Percentiles rank a stretch among this genome's conserved stretches.
Evolutionary conservation across 2,329 filamentous ascomycete genomes (phyloP).

Genomic region (Xylariales sp.): DNA sequence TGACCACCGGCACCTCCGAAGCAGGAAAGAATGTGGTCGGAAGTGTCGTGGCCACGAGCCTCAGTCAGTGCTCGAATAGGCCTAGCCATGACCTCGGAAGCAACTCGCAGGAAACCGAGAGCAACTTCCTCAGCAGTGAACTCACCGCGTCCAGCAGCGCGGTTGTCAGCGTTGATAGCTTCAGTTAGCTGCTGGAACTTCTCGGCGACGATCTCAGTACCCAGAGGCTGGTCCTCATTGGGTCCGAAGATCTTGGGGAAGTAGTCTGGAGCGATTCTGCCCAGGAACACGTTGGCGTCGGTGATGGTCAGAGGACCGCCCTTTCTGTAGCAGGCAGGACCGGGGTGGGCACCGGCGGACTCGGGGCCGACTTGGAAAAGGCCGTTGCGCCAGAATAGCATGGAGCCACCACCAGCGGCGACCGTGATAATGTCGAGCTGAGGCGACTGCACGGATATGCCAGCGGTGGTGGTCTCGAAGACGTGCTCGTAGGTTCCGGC

Average conservation of each 20-base stretch:
- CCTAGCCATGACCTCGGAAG: slow-evolving; percentile 72
- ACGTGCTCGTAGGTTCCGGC: slow-evolving; percentile 37
- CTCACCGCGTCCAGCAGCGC: slow-evolving; percentile 2
- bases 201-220: slow-evolving; percentile 31
- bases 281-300: slow-evolving; percentile 67
- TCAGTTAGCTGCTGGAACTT: slow-evolving; percentile 37
- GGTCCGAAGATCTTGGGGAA: slow-evolving; percentile 71
- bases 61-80: slow-evolving; percentile 64
- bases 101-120: slow-evolving; percentile 69
- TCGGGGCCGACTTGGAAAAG: slow-evolving; percentile 71
- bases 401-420: slow-evolving; percentile 63
- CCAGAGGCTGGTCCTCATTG: slow-evolving; percentile 54
- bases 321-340: slow-evolving; percentile 70
- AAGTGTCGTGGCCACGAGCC: slow-evolving; percentile 38
- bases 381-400: slow-evolving; percentile 67
- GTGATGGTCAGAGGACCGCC: slow-evolving; percentile 68
- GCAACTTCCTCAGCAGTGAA: slow-evolving; percentile 40
- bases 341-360: slow-evolving; percentile 67
- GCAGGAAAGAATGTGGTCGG: slow-evolving; percentile 26
- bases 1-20: slow-evolving; percentile 68
- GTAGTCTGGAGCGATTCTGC: slow-evolving; percentile 55
- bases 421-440: slow-evolving; percentile 82
- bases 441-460: slow-evolving; percentile 72
- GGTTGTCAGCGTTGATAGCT: slow-evolving; percentile 32
- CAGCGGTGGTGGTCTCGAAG: slow-evolving; percentile 40